Evolutionary conservation across 2,329 filamentous ascomycete species (phyloP), one percentile per base, ranked within the genome.

Genomic region (Periconia macrospinosa): DNA sequence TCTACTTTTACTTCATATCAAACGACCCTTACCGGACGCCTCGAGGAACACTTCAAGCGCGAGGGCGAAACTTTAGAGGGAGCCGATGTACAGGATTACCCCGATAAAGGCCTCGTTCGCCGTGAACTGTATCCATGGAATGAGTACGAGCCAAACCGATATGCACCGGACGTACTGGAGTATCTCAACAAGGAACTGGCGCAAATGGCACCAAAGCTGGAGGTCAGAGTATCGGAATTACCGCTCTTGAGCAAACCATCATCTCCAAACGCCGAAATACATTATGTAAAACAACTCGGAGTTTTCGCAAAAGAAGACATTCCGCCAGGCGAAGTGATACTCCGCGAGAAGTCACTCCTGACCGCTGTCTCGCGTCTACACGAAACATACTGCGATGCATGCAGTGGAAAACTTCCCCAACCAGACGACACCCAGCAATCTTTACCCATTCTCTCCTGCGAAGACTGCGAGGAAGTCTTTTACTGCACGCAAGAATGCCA

Each of bases 301-400:
- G 82, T 99, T 3, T 97, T 97, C 70, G 93, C 92, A 8, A 90
- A 86, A 63, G 83, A 90, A 58, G 87, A 96, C 60, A 90, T 97
- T 37, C 76, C 79, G 0, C 85, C 91, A 0, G 90, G 89, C 10
- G 89, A 95, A 70, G 79, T 82, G 6, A 86, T 97, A 1, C 81
- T 99, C 30, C 79, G 84, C 45, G 94, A 99, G 69, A 90, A 88
- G 56, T 94, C 92, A 9, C 82, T 96, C 8, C 78, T 99, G 41
- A 96, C 92, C 1, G 92, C 91, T 44, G 94, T 93, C 63, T 94
- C 94, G 69, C 86, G 91, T 30, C 83, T 94, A 13, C 91, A 95
- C 69, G 92, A 96, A 57, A 82, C 89, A 5, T 83, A 93, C 30
- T 97, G 93, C 73, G 93, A 97, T 73, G 92, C 92, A 14, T 97